A percentile compares a stretch with the other conserved stretches of the same genome.
Conservation (phyloP, 768 basidiomycete species). For the Trametes meyenii region DNA sequence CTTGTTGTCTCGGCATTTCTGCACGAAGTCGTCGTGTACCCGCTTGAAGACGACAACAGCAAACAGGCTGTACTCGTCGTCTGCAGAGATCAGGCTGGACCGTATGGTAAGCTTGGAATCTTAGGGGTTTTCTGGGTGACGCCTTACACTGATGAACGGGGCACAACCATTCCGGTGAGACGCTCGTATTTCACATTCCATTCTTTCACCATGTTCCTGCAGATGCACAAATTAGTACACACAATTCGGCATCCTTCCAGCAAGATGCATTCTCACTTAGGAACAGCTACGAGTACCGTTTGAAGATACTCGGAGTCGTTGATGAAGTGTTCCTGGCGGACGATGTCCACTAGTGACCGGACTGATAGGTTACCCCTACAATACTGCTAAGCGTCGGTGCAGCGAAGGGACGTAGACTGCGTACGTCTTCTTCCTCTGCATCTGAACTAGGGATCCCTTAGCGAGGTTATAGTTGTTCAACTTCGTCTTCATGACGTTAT, state of each 20-base stretch:
- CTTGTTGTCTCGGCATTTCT: constrained; percentile 96
- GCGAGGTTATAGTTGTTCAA: constrained; percentile 90
- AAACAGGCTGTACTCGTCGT: constrained; percentile 89
- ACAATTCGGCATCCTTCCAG: constrained; percentile 5
- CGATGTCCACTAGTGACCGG: constrained; percentile 82
- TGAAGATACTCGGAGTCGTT: constrained; percentile 93
- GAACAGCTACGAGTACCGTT: constrained; percentile 90
- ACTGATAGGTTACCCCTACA: constrained; percentile 92
- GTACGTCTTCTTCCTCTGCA: constrained; percentile 94
- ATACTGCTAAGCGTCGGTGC: not conserved
- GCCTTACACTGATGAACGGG: constrained; percentile 82
- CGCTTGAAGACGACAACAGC: constrained; percentile 87
- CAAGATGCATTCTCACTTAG: constrained; percentile 61
- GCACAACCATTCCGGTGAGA: constrained; percentile 87
- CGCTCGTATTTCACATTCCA: constrained; percentile 92
- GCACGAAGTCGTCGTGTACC: constrained; percentile 88
- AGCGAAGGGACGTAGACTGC: constrained; percentile 23
- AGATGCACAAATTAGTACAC: constrained; percentile 26
- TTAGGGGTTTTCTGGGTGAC: constrained; percentile 1
- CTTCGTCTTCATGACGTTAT: constrained; percentile 92
- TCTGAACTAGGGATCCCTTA: constrained; percentile 87
- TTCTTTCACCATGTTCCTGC: constrained; percentile 78
- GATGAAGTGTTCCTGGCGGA: constrained; percentile 79
- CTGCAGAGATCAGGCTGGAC: constrained; percentile 70
- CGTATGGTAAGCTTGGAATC: not conserved